phyloP scores from a whole-genome alignment of 257 asterid species.

The Cruciata laevipes region DNA sequence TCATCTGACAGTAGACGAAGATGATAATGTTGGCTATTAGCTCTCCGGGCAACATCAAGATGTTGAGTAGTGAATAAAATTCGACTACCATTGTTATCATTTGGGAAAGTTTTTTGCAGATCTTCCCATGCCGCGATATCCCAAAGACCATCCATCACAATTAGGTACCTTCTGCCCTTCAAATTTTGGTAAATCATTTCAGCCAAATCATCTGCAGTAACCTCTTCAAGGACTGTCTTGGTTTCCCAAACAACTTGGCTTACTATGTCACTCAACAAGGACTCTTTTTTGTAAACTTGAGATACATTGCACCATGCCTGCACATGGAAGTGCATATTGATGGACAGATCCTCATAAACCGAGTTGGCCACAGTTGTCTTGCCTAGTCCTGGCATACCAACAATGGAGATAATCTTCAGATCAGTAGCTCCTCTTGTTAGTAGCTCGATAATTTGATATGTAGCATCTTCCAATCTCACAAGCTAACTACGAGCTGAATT shows the following conservation, averaged over 20 bases:
- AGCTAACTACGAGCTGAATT: not conserved
- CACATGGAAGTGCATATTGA: conserved; percentile 17
- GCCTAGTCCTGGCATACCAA: conserved; percentile 39
- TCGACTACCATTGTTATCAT: conserved; percentile 7
- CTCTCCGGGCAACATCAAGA: not conserved
- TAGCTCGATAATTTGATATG: not conserved
- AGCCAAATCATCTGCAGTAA: not conserved
- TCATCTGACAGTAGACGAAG: not conserved
- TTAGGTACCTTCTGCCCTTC: not conserved
- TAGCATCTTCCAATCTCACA: conserved; percentile 18
- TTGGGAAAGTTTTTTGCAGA: not conserved
- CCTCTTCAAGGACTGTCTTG: not conserved
- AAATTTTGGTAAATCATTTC: not conserved
- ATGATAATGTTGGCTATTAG: not conserved
- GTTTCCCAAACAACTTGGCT: not conserved
- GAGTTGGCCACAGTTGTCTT: conserved; percentile 33
- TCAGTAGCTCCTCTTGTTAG: not conserved
- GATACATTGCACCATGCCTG: conserved; percentile 26
- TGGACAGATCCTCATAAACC: conserved; percentile 13
- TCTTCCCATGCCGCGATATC: conserved; percentile 1
- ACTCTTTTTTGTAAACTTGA: conserved; percentile 17
- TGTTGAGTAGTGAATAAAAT: conserved; percentile 7
- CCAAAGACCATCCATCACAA: conserved; percentile 4
- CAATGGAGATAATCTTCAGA: conserved; percentile 21
- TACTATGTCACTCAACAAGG: conserved; percentile 19